Percentiles rank a stretch among this genome's conserved stretches.
These are phyloP conservation scores for Gracilaria vermiculophylla DNA, from an alignment of 23 red algal species.

Conservation along the genomic window DNA sequence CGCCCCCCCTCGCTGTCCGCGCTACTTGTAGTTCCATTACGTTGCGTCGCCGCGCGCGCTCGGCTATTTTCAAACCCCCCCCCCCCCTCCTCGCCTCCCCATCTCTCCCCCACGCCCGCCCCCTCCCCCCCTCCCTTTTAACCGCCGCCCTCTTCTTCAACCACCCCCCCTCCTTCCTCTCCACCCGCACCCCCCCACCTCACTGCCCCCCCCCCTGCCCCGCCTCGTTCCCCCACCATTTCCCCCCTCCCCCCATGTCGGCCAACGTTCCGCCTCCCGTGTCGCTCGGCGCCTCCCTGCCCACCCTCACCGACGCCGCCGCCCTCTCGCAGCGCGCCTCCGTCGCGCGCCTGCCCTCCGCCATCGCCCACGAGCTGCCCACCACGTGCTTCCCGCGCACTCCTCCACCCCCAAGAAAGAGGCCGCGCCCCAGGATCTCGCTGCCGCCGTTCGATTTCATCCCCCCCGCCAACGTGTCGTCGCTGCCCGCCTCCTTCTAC, in stretches of 20 bases:
- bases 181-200: background rate
- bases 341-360: background rate
- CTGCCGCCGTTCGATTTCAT: background rate
- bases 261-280: background rate
- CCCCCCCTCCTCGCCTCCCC: background rate
- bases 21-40: too few species aligned
- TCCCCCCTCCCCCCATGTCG: background rate
- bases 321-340: background rate
- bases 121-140: too few species aligned
- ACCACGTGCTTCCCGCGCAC: background rate
- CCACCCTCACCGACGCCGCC: background rate
- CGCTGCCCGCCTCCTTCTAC: background rate
- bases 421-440: background rate
- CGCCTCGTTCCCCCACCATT: background rate
- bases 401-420: background rate
- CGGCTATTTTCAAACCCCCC: too few species aligned
- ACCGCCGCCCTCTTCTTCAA: background rate
- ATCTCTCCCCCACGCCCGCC: background rate
- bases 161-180: background rate
- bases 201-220: background rate
- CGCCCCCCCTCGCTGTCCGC: too few species aligned
- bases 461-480: background rate
- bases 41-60: too few species aligned
- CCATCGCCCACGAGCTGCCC: background rate
- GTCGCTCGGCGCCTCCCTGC: background rate